Evolutionary conservation across 805 yeast genomes (phyloP), one percentile per base, ranked within the genome.

Genomic region (Yarrowia keelungensis): DNA sequence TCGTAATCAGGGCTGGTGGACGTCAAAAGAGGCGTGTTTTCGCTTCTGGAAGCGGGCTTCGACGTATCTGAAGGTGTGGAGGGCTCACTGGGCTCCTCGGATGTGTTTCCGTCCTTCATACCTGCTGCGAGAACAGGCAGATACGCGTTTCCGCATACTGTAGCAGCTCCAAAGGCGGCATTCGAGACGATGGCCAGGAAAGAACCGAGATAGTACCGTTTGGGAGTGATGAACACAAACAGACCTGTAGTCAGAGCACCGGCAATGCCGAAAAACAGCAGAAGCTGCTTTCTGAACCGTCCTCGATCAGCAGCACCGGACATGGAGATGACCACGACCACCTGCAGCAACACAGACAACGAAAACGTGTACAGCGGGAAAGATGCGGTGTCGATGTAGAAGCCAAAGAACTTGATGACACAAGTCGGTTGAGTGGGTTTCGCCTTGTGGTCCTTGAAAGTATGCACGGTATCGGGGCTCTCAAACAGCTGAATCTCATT

Each of bases 71-170:
- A 42, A 3, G 46, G 16, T 5, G 46, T 51, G 14, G 41, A 10
- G 3, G 58, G 58, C 11, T 36, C 26, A n/a, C 42, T 59, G 19
- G 51, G 38, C 14, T n/a, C 41, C n/a, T 16, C 43, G 5, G 43
- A 36, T 3, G 47, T 36, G 32, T 15, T n/a, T 32, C 53, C 53
- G 8, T 51, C n/a, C 43, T 51, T 50, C 45, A 69, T 51, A 14
- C 72, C 53, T 56, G 73, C 71, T 11, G 86, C 89, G 45, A 90
- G 76, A 0, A 85, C 81, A 0, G 95, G 92, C 51, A 90, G 76
- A 71, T 86, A 85, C 1, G 95, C 87, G 75, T 90, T 90, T 8
- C 92, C 93, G 72, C 92, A 89, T 11, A 90, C 94, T 68, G 87
- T 87, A 2, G 88, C 91, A 9, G 89, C 91, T 0, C 96, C 96